phyloP scores from a whole-genome alignment of 768 basidiomycete genomes.

The Chalciporus chontae region DNA sequence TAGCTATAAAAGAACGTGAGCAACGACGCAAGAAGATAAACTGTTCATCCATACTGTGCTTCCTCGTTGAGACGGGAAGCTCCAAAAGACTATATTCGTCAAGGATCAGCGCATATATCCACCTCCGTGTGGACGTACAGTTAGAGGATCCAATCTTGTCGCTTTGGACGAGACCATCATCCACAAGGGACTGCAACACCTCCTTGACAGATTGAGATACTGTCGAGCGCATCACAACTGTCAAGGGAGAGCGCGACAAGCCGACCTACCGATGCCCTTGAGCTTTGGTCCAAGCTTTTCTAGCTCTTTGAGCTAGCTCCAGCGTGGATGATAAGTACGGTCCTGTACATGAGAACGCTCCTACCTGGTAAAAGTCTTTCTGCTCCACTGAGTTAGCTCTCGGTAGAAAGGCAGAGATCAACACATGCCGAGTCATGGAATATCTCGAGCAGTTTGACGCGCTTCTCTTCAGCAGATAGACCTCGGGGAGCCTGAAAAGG shows the following conservation, averaged over 20 bases:
- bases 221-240: constrained; percentile 24
- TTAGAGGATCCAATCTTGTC: constrained; percentile 97
- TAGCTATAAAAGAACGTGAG: constrained; percentile 38
- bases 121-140: constrained; percentile 48
- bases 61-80: constrained; percentile 87
- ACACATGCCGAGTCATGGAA: constrained; percentile 80
- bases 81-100: constrained; percentile 76
- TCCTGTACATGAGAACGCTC: background rate
- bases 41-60: constrained; percentile 49
- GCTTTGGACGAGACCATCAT: constrained; percentile 78
- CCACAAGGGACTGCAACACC: constrained; percentile 80
- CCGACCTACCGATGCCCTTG: constrained; percentile 78
- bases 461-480: constrained; percentile 87
- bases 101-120: constrained; percentile 22
- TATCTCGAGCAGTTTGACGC: constrained; percentile 83
- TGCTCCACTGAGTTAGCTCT: constrained; percentile 26
- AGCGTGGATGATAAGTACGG: background rate
- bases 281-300: constrained; percentile 86
- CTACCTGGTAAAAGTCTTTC: constrained; percentile 80
- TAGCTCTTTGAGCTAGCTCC: constrained; percentile 75
- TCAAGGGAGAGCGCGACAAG: background rate
- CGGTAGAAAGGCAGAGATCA: background rate
- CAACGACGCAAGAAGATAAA: background rate
- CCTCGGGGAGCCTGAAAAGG: constrained; percentile 69
- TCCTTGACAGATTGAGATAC: constrained; percentile 93